These are phyloP conservation scores for Phytophthora europaea DNA, from an alignment of 352 stramenopile species.

Conservation along the genomic window DNA sequence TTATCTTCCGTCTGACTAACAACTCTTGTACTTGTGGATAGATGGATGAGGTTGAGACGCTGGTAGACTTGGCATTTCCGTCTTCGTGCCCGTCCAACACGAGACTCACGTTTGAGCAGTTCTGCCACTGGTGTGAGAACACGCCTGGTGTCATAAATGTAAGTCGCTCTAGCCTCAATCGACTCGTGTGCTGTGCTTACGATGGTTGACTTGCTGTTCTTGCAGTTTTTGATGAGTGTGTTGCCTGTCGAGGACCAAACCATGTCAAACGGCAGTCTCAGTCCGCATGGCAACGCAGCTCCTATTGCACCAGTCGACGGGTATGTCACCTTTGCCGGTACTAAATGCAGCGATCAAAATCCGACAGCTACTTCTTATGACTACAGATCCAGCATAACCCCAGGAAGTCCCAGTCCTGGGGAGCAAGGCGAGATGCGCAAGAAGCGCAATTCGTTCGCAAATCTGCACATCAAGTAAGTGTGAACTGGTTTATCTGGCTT, in stretches of 20 bases:
- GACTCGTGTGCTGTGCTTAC: background rate
- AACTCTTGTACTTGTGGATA: conserved; percentile 15
- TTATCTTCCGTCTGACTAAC: too few species aligned
- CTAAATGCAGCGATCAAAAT: background rate
- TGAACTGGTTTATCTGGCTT: too few species aligned
- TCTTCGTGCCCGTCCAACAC: conserved; percentile 45
- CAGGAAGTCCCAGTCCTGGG: conserved; percentile 13
- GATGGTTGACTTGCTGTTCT: background rate
- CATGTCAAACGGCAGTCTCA: conserved; percentile 17
- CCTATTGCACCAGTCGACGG: conserved; percentile 44
- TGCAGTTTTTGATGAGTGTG: conserved; percentile 83
- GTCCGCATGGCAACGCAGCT: conserved; percentile 14
- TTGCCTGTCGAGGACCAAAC: conserved; percentile 70
- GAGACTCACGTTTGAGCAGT: conserved; percentile 89
- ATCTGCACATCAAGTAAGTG: conserved; percentile 61
- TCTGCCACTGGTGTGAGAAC: conserved; percentile 86
- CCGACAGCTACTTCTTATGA: conserved; percentile 12
- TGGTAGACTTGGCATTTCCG: conserved; percentile 88
- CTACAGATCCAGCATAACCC: conserved; percentile 18
- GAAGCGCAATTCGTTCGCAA: conserved; percentile 64
- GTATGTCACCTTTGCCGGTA: conserved; percentile 27
- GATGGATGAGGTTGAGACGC: conserved; percentile 79
- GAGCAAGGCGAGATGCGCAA: conserved; percentile 28
- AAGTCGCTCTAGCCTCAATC: conserved; percentile 3
- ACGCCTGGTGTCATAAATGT: conserved; percentile 84